phyloP scores from a whole-genome alignment of 163 green algal species.

The Coccomyxa subellipsoidea region DNA sequence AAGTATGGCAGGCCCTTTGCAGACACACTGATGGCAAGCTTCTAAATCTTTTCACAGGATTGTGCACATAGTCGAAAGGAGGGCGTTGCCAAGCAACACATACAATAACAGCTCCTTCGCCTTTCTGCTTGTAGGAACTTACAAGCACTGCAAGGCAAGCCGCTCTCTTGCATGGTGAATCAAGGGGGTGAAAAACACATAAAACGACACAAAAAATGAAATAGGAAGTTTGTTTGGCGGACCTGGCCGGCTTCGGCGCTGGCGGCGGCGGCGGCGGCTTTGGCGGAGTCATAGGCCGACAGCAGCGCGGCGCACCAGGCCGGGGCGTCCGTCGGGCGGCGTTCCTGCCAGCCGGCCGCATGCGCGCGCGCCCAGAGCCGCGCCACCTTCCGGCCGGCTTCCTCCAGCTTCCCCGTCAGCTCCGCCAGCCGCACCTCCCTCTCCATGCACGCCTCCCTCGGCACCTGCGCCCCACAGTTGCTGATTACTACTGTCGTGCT shows the following conservation, averaged over 20 bases:
- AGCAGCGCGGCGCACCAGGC: background rate
- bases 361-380: slow-evolving; percentile 15
- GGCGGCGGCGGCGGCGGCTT: background rate
- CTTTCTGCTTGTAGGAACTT: no score
- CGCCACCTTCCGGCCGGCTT: background rate
- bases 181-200: background rate
- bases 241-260: background rate
- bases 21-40: no score
- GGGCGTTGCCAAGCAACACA: no score
- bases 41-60: no score
- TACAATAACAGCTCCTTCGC: no score
- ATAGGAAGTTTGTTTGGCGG: background rate
- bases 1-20: no score
- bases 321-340: background rate
- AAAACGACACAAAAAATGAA: background rate
- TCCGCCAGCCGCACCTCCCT: background rate
- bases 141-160: no score
- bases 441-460: background rate
- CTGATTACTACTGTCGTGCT: no score
- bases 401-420: background rate
- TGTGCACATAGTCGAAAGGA: no score
- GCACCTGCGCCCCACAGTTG: background rate
- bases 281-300: background rate
- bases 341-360: slow-evolving; percentile 15
- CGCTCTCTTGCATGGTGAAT: no score